Conservation (phyloP, 805 yeast genomes). For the Candida xyloterini region DNA sequence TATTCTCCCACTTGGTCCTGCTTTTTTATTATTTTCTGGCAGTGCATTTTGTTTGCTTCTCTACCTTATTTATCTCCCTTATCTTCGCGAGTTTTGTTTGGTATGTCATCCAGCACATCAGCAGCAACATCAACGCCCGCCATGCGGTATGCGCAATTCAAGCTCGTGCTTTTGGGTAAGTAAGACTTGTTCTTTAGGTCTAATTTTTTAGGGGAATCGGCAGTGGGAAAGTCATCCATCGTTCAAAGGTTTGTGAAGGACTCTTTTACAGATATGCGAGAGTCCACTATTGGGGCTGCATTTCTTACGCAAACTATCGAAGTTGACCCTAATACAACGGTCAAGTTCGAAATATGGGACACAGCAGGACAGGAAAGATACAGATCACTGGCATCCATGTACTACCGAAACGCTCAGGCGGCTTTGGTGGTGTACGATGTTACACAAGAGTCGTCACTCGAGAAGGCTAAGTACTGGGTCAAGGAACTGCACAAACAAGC, state of each 20-base stretch:
- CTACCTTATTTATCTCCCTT: conserved; percentile 6
- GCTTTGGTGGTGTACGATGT: conserved; percentile 78
- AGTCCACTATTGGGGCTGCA: conserved; percentile 85
- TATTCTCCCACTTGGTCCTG: background rate
- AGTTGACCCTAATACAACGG: conserved; percentile 49
- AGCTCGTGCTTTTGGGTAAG: conserved; percentile 51
- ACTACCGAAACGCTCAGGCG: conserved; percentile 76
- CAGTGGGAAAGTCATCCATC: conserved; percentile 66
- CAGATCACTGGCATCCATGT: conserved; percentile 77
- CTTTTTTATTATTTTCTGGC: background rate
- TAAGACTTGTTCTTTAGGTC: conserved; percentile 2
- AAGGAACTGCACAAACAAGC: conserved; percentile 83
- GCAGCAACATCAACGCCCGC: conserved; percentile 2
- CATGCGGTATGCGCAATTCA: conserved; percentile 48
- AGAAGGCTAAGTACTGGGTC: conserved; percentile 73
- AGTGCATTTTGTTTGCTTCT: conserved; percentile 1
- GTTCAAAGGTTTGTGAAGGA: conserved; percentile 71
- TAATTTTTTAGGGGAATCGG: conserved; percentile 50
- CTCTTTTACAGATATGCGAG: conserved; percentile 67
- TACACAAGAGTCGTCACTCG: conserved; percentile 63
- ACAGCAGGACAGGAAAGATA: conserved; percentile 85
- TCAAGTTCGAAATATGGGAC: conserved; percentile 82
- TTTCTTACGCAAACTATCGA: conserved; percentile 68
- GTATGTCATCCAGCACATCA: conserved; percentile 19
- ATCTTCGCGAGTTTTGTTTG: conserved; percentile 12